Evolutionary conservation across 352 stramenopile genomes (phyloP), one percentile per base, ranked within the genome.

Genomic region (Saprolegnia parasitica): DNA sequence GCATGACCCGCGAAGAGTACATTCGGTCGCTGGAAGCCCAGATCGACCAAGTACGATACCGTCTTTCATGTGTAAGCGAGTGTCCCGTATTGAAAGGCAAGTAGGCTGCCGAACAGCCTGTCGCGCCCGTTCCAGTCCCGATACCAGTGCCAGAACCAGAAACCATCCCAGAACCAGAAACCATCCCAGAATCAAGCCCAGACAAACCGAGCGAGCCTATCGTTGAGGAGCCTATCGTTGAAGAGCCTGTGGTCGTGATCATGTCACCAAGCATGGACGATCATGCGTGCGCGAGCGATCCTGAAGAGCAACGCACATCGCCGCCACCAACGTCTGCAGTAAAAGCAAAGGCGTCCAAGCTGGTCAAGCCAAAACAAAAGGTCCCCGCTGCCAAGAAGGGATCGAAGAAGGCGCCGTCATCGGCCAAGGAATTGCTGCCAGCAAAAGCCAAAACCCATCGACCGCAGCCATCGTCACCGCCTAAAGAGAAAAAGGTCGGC

Each of bases 1-100:
- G 52, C 24, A 24, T 66, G 35, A 24, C 58, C 11, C 24, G 58
- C n/a, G 58, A 66, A 54, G 58, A 66, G 13, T 66, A 24, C 21
- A 35, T 66, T 20, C 24, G 13, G 46, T 52, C 20, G 40, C 5
- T 66, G 16, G 58, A 66, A 21, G 26, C n/a, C 1, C 26, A 55
- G 50, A 39, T 54, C 13, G 58, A 66, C 23, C 16, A 16, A 1
- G 52, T 60, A 24, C 24, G 24, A 13, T 26, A 1, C 1, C 20
- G 35, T 20, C 13, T 60, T 60, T 3, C n/a, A n/a, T n/a, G n/a
- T n/a, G n/a, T n/a, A n/a, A n/a, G n/a, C 5, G 29, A 35, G 29
- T 35, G 29, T n/a, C n/a, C 29, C 29, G 29, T 35, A 5, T 35
- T 35, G 29, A 35, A 2, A 6, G 29, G 29, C 29, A 5, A 2